phyloP scores from a whole-genome alignment of 2,329 filamentous ascomycete species.

The Calonectria pseudoturangicola region DNA sequence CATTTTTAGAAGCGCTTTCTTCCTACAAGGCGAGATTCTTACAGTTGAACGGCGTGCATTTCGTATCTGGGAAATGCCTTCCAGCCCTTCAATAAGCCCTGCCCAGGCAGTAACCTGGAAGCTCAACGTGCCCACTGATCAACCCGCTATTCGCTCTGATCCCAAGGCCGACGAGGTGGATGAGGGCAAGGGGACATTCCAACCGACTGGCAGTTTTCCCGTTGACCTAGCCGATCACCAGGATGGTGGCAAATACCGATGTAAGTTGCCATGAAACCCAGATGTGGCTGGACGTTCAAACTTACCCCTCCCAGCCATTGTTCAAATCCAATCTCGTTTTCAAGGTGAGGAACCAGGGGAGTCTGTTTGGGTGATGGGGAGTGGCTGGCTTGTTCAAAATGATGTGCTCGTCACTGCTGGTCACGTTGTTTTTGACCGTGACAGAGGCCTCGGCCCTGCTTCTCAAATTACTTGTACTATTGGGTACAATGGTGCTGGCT shows the following conservation, averaged over 20 bases:
- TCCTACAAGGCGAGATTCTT: neutral
- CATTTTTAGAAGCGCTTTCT: neutral
- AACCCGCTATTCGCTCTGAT: neutral
- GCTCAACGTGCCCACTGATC: neutral
- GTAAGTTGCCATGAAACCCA: neutral
- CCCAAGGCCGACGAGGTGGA: neutral
- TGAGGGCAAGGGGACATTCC: too few species aligned
- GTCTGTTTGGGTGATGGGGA: neutral
- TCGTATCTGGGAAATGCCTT: neutral
- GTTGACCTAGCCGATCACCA: neutral
- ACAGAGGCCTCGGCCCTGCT: neutral
- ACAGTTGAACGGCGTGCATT: neutral
- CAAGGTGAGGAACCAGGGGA: neutral
- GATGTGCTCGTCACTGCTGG: neutral
- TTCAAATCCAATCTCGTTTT: slow-evolving; percentile 4
- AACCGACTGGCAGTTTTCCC: neutral
- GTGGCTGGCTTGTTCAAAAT: neutral
- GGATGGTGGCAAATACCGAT: slow-evolving; percentile 1
- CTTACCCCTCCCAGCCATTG: neutral
- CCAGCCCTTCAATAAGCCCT: neutral
- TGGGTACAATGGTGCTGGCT: neutral
- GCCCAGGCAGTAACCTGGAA: neutral
- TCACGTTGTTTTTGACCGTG: neutral
- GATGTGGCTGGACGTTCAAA: too few species aligned
- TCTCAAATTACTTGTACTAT: neutral